Conservation (phyloP, 1,284 basidiomycete genomes). For the Fomitiporia mediterranea region DNA sequence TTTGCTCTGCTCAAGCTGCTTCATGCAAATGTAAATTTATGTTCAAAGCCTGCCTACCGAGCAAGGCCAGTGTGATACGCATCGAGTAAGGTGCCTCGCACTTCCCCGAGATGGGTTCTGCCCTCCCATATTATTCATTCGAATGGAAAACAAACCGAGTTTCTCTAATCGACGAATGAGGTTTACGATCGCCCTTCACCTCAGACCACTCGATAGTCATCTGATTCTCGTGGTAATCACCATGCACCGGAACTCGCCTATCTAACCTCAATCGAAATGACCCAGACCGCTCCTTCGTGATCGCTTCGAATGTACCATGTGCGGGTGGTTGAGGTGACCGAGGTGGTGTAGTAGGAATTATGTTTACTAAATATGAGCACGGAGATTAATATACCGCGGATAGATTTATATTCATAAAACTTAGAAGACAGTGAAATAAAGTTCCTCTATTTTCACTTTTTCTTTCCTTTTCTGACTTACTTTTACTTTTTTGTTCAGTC, state of each 20-base stretch:
- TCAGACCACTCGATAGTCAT: constrained; percentile 4
- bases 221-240: neutral
- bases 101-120: no score
- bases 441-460: no score
- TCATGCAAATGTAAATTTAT: no score
- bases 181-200: neutral
- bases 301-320: constrained; percentile 6
- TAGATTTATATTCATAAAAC: neutral
- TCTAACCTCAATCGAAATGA: constrained; percentile 5
- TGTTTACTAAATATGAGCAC: neutral
- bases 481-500: neutral
- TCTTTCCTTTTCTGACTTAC: no score
- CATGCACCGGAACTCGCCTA: neutral
- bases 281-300: neutral
- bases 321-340: no score
- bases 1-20: no score
- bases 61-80: no score
- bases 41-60: no score
- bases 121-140: no score
- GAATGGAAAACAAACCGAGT: neutral
- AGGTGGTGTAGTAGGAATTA: constrained; percentile 8
- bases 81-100: no score
- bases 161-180: neutral
- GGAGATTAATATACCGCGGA: no score
- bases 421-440: neutral